A percentile compares a stretch with the other conserved stretches of the same genome.
Conservation (phyloP, 2,329 filamentous ascomycete genomes). For the Cryphonectria naterciae region DNA sequence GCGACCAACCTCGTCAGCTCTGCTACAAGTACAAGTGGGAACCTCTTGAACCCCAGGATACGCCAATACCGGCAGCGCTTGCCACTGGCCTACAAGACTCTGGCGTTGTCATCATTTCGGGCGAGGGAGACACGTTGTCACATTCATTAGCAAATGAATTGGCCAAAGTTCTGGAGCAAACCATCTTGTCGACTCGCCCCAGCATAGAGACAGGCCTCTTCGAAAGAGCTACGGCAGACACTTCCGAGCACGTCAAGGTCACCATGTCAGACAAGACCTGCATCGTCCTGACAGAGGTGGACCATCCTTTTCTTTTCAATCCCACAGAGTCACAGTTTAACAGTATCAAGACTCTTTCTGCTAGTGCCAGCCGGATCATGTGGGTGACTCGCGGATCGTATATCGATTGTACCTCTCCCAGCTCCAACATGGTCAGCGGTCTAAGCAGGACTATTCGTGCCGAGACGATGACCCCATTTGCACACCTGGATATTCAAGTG, state of each 20-base stretch:
- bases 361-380: slow-evolving; percentile 27
- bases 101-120: slow-evolving; percentile 45
- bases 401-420: slow-evolving; percentile 27
- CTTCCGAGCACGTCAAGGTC: not conserved
- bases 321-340: slow-evolving; percentile 31
- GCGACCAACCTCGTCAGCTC: slow-evolving; percentile 43
- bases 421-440: slow-evolving; percentile 49
- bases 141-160: not conserved
- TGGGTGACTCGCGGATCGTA: slow-evolving; percentile 33
- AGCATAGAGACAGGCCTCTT: not conserved
- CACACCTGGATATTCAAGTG: slow-evolving; percentile 51
- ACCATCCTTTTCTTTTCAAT: slow-evolving; percentile 35
- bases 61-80: not conserved
- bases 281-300: slow-evolving; percentile 36
- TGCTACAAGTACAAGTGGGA: slow-evolving; percentile 55
- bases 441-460: slow-evolving; percentile 51
- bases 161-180: not conserved
- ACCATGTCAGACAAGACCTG: slow-evolving; percentile 30
- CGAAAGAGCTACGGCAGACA: not conserved
- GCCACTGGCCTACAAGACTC: slow-evolving; percentile 33
- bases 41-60: slow-evolving; percentile 26
- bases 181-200: not conserved
- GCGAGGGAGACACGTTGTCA: slow-evolving; percentile 32
- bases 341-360: slow-evolving; percentile 29
- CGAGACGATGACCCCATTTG: slow-evolving; percentile 49